phyloP scores from a whole-genome alignment of 352 stramenopile genomes.

The Pelagophyceae sp. region DNA sequence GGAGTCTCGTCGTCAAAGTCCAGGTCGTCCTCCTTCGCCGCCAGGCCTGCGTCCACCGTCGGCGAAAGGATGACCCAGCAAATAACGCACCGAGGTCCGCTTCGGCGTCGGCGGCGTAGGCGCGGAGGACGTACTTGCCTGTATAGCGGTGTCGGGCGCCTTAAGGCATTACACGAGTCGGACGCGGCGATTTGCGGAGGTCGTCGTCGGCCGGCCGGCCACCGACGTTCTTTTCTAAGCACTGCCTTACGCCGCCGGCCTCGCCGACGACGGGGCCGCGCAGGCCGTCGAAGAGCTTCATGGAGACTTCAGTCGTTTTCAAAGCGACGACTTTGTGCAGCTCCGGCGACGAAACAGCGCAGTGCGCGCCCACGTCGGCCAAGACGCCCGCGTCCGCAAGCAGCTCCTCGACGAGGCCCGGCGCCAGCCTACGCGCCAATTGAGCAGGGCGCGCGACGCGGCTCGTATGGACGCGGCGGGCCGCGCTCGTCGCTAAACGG shows the following conservation, averaged over 20 bases:
- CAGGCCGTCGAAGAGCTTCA: constrained; percentile 8
- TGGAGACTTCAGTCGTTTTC: not conserved
- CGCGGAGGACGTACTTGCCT: not conserved
- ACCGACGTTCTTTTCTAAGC: not conserved
- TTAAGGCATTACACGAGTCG: no score
- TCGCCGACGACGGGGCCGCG: not conserved
- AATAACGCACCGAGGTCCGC: not conserved
- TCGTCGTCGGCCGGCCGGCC: not conserved
- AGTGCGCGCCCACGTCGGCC: not conserved
- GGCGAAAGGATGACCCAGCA: not conserved
- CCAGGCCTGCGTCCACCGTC: not conserved
- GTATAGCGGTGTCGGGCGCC: no score
- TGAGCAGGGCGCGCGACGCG: not conserved
- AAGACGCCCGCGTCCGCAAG: not conserved
- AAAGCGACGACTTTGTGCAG: not conserved
- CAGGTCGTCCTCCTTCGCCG: not conserved
- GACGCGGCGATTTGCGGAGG: no score
- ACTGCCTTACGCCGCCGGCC: not conserved
- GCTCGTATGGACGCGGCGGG: not conserved
- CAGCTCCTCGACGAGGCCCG: not conserved
- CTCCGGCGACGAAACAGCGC: not conserved
- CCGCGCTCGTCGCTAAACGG: not conserved
- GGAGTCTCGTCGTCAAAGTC: not conserved
- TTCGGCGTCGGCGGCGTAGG: not conserved
- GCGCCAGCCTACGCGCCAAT: not conserved